Evolutionary conservation across 179 eudicot genomes (phyloP).

Genomic region (Nepenthes alata): DNA sequence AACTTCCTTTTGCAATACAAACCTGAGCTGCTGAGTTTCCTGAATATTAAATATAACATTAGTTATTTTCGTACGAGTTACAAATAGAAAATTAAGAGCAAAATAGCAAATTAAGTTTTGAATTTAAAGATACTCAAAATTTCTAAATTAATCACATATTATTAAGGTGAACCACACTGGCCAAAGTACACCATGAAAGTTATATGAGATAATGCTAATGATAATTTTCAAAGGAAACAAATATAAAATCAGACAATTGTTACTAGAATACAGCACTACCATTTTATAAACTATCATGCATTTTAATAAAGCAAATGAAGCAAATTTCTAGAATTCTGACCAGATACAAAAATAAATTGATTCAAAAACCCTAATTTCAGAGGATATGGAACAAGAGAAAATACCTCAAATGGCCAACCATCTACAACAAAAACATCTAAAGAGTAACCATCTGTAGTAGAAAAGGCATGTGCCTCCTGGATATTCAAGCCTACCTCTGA

Average conservation of each 20-base stretch:
- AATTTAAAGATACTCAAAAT: background rate
- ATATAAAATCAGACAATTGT: background rate
- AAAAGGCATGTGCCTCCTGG: conserved; percentile 73
- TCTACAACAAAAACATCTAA: conserved; percentile 65
- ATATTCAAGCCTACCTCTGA: conserved; percentile 68
- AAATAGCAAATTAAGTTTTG: background rate
- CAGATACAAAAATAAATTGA: conserved; percentile 6
- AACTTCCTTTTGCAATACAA: conserved; percentile 47
- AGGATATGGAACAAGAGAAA: background rate
- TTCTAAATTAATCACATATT: conserved; percentile 5
- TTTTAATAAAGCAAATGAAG: background rate
- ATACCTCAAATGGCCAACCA: conserved; percentile 78
- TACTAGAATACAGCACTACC: no score
- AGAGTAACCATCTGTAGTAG: conserved; percentile 59
- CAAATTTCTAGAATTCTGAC: background rate
- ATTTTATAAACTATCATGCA: background rate
- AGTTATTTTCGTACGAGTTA: conserved; percentile 7
- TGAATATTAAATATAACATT: conserved; percentile 19
- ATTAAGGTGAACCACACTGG: background rate
- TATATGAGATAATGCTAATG: background rate
- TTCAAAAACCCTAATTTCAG: background rate
- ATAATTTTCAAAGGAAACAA: background rate
- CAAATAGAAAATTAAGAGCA: background rate
- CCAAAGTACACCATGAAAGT: background rate
- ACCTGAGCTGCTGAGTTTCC: conserved; percentile 63